phyloP scores from a whole-genome alignment of 495 filamentous ascomycete genomes.

The Chaetomium tenue region DNA sequence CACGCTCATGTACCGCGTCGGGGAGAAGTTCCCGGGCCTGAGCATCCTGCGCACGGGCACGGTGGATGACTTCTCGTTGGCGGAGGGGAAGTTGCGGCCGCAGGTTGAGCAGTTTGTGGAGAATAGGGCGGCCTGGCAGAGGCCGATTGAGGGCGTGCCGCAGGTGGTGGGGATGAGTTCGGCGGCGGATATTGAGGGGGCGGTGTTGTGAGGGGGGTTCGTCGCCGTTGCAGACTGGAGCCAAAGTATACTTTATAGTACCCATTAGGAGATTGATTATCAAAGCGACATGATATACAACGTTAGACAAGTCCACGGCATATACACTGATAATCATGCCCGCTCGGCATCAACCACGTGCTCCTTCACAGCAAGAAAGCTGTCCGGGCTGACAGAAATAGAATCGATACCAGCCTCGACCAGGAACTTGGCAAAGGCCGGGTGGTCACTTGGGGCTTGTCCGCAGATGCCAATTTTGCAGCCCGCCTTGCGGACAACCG shows the following conservation, averaged over 20 bases:
- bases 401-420: conserved; percentile 31
- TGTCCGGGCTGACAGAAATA: conserved; percentile 30
- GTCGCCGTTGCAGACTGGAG: too few species aligned
- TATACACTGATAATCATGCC: too few species aligned
- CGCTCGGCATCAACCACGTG: conserved; percentile 23
- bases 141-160: not conserved
- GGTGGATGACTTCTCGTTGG: conserved; percentile 1
- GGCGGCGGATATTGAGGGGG: not conserved
- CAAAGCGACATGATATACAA: too few species aligned
- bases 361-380: conserved; percentile 25
- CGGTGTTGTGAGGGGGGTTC: not conserved
- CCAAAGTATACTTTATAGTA: too few species aligned
- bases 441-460: conserved; percentile 42
- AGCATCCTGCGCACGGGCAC: not conserved
- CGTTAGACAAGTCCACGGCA: too few species aligned
- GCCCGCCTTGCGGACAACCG: conserved; percentile 26
- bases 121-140: not conserved
- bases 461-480: conserved; percentile 41
- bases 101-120: conserved; percentile 5
- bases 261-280: too few species aligned
- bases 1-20: not conserved
- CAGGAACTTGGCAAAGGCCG: conserved; percentile 37
- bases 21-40: not conserved
- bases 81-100: conserved; percentile 3
- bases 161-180: not conserved